Percentiles rank a stretch among this genome's conserved stretches.
Evolutionary conservation across 1,284 basidiomycete genomes (phyloP).

Genomic region (Ceratorhiza oryzae-sativae): DNA sequence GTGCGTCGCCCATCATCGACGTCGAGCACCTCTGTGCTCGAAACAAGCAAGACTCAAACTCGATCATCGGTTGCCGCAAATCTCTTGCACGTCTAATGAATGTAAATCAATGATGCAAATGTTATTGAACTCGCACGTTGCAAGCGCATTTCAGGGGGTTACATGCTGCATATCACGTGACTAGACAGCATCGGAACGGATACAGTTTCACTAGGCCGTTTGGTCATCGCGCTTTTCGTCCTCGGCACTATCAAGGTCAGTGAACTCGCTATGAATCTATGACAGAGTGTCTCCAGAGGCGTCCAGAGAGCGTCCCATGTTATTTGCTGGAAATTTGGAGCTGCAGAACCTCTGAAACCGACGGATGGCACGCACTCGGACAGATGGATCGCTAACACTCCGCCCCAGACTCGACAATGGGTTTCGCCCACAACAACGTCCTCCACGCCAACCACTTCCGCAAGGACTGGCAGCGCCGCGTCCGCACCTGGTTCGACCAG

Average conservation of each 20-base stretch:
- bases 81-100: constrained; percentile 13
- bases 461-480: constrained; percentile 97
- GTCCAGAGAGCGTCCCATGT: background rate
- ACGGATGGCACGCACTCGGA: background rate
- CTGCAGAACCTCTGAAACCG: background rate
- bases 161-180: constrained; percentile 28
- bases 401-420: constrained; percentile 44
- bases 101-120: constrained; percentile 29
- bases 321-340: constrained; percentile 8
- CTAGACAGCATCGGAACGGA: constrained; percentile 26
- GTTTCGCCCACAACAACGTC: constrained; percentile 58
- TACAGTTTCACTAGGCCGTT: constrained; percentile 17
- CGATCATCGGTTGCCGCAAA: background rate
- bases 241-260: constrained; percentile 40
- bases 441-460: constrained; percentile 96
- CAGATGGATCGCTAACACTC: constrained; percentile 37
- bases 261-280: constrained; percentile 31
- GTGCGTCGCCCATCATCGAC: background rate
- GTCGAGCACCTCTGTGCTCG: background rate
- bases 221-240: constrained; percentile 22
- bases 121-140: constrained; percentile 4
- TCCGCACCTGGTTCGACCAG: constrained; percentile 99
- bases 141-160: background rate
- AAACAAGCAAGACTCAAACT: constrained; percentile 18
- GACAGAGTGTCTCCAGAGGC: background rate